Evolutionary conservation across 345 rosid genomes (phyloP).

Genomic region (Erodium maritimum): DNA sequence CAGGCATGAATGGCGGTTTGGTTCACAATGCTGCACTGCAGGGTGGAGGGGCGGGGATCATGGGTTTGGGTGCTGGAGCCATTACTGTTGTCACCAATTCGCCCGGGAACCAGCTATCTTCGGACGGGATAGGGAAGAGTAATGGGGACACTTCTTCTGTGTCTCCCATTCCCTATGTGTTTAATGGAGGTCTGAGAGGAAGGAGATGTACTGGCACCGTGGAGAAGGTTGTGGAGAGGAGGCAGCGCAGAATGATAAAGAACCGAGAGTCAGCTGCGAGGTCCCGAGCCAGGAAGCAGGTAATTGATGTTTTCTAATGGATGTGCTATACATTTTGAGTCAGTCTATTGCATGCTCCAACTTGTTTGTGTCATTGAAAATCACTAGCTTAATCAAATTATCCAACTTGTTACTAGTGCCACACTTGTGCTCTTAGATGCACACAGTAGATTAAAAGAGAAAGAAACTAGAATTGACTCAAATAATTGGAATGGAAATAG

Average conservation of each 20-base stretch:
- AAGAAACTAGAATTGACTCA: too few species aligned
- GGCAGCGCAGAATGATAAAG: constrained; percentile 97
- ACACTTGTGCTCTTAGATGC: too few species aligned
- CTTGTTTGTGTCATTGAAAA: too few species aligned
- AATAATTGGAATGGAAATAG: too few species aligned
- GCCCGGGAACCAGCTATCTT: constrained; percentile 62
- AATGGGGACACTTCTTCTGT: constrained; percentile 66
- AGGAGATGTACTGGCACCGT: constrained; percentile 51
- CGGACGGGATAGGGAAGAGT: constrained; percentile 68
- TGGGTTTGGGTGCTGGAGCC: constrained; percentile 40
- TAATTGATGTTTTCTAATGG: constrained; percentile 11
- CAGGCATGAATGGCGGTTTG: constrained; percentile 31
- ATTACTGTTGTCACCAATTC: constrained; percentile 35
- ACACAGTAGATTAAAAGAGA: too few species aligned
- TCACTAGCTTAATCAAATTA: too few species aligned
- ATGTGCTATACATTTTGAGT: too few species aligned
- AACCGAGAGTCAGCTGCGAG: constrained; percentile 98
- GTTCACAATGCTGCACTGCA: constrained; percentile 37
- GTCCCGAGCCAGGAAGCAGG: constrained; percentile 98
- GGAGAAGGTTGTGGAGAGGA: constrained; percentile 96
- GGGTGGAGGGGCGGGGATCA: constrained; percentile 31
- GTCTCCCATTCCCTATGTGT: constrained; percentile 67
- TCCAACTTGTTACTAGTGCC: too few species aligned
- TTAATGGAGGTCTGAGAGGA: constrained; percentile 62
- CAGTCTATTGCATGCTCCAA: too few species aligned